Evolutionary conservation across 345 rosid genomes (phyloP).

Genomic region (Leavenworthia alabamica): DNA sequence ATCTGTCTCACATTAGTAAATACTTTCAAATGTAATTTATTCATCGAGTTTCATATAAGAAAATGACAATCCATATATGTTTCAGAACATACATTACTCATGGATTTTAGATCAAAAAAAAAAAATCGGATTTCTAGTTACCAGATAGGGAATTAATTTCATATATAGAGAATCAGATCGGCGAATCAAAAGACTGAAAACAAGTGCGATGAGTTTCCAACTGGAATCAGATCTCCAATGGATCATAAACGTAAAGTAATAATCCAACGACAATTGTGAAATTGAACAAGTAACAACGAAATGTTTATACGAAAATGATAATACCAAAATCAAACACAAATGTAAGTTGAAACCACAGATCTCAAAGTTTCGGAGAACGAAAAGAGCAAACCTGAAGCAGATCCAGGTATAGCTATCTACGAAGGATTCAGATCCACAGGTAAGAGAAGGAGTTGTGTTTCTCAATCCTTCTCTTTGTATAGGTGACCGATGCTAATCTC

Average conservation of each 20-base stretch:
- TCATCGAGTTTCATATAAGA: not conserved
- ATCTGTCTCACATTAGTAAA: too few species aligned
- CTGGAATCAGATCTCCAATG: conserved; percentile 12
- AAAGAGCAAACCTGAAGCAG: conserved; percentile 24
- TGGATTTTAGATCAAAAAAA: conserved; percentile 21
- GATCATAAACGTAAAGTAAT: conserved; percentile 9
- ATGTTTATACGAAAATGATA: conserved; percentile 1
- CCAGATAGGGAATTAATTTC: not conserved
- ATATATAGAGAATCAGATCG: not conserved
- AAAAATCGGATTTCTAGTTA: not conserved
- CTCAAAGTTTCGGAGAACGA: not conserved
- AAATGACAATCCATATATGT: too few species aligned
- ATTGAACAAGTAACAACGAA: not conserved
- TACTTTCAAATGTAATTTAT: not conserved
- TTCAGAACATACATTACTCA: not conserved
- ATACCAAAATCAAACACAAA: not conserved
- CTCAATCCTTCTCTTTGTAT: not conserved
- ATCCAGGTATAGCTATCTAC: conserved; percentile 14
- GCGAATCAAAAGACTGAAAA: not conserved
- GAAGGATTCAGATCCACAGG: conserved; percentile 20
- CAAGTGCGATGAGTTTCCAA: not conserved
- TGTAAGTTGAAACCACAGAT: conserved; percentile 9
- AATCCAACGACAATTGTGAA: not conserved
- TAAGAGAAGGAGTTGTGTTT: not conserved
- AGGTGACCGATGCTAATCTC: conserved; percentile 8